Conservation (phyloP, 306 rosid genomes). For the Canavalia ensiformis region DNA sequence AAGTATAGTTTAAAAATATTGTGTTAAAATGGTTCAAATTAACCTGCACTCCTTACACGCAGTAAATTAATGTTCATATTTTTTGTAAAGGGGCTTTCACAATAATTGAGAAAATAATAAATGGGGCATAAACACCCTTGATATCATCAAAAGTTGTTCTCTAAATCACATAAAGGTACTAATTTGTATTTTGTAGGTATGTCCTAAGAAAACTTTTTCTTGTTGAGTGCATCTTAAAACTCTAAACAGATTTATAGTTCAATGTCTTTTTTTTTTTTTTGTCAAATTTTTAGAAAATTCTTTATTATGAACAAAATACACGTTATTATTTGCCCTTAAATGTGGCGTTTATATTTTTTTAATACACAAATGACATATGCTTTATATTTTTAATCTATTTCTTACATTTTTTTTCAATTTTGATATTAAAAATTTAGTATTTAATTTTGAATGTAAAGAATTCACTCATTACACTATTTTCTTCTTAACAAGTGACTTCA, state of each 20-base stretch:
- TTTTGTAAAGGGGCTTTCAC: neutral
- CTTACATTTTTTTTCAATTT: too few relatives aligned
- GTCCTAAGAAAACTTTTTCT: slow-evolving; percentile 20
- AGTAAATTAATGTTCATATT: neutral
- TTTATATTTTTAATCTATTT: too few relatives aligned
- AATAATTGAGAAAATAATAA: slow-evolving; percentile 3
- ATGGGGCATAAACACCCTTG: slow-evolving; percentile 33
- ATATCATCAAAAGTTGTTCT: slow-evolving; percentile 34
- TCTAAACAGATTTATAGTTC: neutral
- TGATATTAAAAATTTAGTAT: too few relatives aligned
- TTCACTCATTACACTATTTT: too few relatives aligned
- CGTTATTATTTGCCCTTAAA: too few relatives aligned
- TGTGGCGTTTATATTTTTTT: too few relatives aligned
- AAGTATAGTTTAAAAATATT: neutral
- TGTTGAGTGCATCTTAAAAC: slow-evolving; percentile 23
- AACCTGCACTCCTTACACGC: neutral
- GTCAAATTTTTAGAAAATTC: too few relatives aligned
- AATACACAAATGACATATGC: too few relatives aligned
- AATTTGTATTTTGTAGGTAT: slow-evolving; percentile 17
- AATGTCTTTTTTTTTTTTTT: too few relatives aligned
- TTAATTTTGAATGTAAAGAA: too few relatives aligned
- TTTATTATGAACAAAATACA: too few relatives aligned
- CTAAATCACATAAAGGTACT: slow-evolving; percentile 34
- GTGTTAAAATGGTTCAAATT: neutral
- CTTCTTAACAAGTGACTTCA: too few relatives aligned